Evolutionary conservation across 2,329 filamentous ascomycete species (phyloP).

Genomic region (Cytospora piceae): DNA sequence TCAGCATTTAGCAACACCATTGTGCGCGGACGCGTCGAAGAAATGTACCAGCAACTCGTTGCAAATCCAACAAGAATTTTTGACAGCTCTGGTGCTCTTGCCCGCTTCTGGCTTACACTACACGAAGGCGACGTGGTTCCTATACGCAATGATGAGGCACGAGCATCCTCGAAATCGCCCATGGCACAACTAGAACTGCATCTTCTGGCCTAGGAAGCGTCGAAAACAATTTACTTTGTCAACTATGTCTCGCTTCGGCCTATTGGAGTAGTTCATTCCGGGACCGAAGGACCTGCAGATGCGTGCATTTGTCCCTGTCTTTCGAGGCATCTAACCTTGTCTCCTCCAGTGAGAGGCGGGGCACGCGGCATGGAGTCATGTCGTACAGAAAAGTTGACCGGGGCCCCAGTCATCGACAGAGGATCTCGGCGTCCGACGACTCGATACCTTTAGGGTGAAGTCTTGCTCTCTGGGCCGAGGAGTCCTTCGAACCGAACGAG

Average conservation of each 20-base stretch:
- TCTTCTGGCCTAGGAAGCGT: neutral
- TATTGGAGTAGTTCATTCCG: slow-evolving; percentile 16
- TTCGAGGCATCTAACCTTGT: slow-evolving; percentile 18
- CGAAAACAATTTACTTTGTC: neutral
- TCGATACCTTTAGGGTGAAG: neutral
- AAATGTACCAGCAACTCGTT: neutral
- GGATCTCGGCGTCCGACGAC: slow-evolving; percentile 14
- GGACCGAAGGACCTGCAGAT: slow-evolving; percentile 21
- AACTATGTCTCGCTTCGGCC: slow-evolving; percentile 17
- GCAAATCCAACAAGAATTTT: neutral
- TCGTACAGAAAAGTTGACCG: slow-evolving; percentile 24
- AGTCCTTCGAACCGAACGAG: neutral
- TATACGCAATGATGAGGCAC: neutral
- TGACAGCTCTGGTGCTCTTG: neutral
- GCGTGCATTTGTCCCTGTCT: slow-evolving; percentile 13
- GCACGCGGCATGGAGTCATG: slow-evolving; percentile 25
- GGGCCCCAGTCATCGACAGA: slow-evolving; percentile 10
- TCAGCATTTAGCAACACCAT: slow-evolving; percentile 11
- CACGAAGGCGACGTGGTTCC: slow-evolving; percentile 1
- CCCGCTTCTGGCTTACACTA: neutral
- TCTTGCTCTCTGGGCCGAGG: neutral
- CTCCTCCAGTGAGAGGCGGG: slow-evolving; percentile 13
- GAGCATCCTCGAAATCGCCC: neutral
- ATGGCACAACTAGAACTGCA: neutral
- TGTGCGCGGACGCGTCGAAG: slow-evolving; percentile 5